Evolutionary conservation across 805 yeast species (phyloP).

Genomic region (Zygosaccharomyces gambellarensis): DNA sequence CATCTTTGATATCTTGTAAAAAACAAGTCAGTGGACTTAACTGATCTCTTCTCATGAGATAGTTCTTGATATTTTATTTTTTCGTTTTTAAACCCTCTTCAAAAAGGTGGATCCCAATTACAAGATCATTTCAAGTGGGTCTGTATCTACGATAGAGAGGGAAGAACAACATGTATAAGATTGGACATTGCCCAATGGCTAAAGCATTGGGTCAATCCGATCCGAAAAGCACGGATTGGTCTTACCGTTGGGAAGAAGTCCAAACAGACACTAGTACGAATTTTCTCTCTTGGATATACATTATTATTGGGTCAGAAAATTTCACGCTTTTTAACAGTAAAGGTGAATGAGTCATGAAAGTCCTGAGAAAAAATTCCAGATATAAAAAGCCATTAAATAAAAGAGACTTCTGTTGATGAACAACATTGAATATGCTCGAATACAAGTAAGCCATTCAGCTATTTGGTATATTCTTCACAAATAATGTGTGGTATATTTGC

Average conservation of each 20-base stretch:
- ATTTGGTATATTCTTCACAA: not conserved
- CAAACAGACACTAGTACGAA: not conserved
- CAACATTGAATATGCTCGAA: not conserved
- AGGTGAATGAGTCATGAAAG: too few species aligned
- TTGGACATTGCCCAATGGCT: not conserved
- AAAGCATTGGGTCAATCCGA: not conserved
- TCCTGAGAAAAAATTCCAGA: too few species aligned
- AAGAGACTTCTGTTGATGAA: too few species aligned
- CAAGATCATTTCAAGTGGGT: constrained; percentile 7
- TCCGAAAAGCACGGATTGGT: not conserved
- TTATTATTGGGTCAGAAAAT: too few species aligned
- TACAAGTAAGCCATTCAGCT: not conserved
- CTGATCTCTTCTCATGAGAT: not conserved
- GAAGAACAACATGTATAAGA: constrained; percentile 5
- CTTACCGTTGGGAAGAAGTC: not conserved
- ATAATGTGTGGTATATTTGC: constrained; percentile 98
- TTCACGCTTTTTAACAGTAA: too few species aligned
- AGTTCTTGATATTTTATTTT: not conserved
- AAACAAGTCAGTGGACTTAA: constrained; percentile 3
- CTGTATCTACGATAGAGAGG: constrained; percentile 19
- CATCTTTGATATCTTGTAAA: not conserved
- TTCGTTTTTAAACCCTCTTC: constrained; percentile 7
- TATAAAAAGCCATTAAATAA: too few species aligned
- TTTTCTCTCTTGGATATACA: not conserved
- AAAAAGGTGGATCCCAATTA: constrained; percentile 15